Conservation (phyloP, 306 rosid genomes). For the Trifolium dubium region DNA sequence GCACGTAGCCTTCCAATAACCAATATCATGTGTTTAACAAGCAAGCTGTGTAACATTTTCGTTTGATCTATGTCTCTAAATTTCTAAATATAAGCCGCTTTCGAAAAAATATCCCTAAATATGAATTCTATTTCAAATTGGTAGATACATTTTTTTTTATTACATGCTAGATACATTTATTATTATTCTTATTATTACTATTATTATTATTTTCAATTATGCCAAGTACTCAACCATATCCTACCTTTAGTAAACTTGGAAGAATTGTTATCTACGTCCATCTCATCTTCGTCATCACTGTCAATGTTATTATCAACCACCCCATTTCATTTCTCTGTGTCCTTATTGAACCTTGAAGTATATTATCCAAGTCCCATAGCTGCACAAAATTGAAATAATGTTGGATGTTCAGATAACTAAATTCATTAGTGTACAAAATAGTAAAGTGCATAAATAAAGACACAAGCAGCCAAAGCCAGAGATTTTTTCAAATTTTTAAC, state of each 20-base stretch:
- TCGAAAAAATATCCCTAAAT: not conserved
- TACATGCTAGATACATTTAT: too few relatives aligned
- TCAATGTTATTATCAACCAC: constrained; percentile 46
- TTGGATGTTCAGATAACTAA: constrained; percentile 18
- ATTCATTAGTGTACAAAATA: constrained; percentile 14
- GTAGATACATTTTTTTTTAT: too few relatives aligned
- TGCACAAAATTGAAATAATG: constrained; percentile 38
- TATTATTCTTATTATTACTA: too few relatives aligned
- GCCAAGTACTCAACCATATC: too few relatives aligned
- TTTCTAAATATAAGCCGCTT: not conserved
- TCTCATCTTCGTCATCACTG: constrained; percentile 60
- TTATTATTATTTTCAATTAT: too few relatives aligned
- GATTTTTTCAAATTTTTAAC: constrained; percentile 20
- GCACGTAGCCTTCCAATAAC: constrained; percentile 17
- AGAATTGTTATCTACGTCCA: constrained; percentile 61
- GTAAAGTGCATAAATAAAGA: not conserved
- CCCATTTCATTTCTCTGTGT: constrained; percentile 42
- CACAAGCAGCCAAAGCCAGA: not conserved
- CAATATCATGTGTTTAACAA: not conserved
- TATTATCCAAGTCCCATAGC: constrained; percentile 80
- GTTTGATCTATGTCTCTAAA: not conserved
- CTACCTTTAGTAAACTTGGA: constrained; percentile 54
- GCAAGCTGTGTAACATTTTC: constrained; percentile 9
- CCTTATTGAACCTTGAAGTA: constrained; percentile 56
- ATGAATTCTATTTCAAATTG: not conserved